Evolutionary conservation across 441 rosid species (phyloP).

Genomic region (Corymbia calophylla): DNA sequence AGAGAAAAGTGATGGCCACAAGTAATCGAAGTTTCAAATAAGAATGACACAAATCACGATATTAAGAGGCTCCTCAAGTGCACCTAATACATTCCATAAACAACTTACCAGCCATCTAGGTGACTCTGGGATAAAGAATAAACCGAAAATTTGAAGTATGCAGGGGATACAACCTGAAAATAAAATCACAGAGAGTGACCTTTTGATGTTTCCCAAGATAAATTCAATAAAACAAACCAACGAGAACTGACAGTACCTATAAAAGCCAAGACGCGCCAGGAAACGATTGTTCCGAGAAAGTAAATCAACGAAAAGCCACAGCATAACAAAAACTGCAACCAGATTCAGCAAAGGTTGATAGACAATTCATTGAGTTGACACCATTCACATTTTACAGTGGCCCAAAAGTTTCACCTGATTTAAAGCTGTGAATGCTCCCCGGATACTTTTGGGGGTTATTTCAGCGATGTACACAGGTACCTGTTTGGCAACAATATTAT

Average conservation of each 20-base stretch:
- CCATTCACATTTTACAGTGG: neutral
- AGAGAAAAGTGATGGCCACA: neutral
- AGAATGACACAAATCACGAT: neutral
- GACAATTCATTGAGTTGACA: neutral
- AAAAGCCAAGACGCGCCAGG: conserved; percentile 54
- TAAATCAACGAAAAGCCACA: conserved; percentile 37
- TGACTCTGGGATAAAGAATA: conserved; percentile 59
- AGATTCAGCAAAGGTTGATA: neutral
- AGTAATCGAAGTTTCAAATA: neutral
- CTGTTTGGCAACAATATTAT: conserved; percentile 9
- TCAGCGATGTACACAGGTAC: conserved; percentile 28
- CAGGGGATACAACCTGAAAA: conserved; percentile 35
- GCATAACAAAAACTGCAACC: conserved; percentile 32
- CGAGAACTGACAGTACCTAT: conserved; percentile 21
- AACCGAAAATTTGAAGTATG: conserved; percentile 27
- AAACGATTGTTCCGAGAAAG: conserved; percentile 35
- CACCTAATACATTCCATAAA: neutral
- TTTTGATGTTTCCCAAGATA: neutral
- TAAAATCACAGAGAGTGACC: neutral
- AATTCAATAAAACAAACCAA: neutral
- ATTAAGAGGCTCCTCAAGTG: neutral
- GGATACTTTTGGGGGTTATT: conserved; percentile 8
- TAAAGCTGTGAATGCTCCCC: conserved; percentile 11
- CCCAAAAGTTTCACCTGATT: neutral
- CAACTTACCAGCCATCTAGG: conserved; percentile 59